Conservation (phyloP, 2,329 filamentous ascomycete species). For the Alternaria panax region DNA sequence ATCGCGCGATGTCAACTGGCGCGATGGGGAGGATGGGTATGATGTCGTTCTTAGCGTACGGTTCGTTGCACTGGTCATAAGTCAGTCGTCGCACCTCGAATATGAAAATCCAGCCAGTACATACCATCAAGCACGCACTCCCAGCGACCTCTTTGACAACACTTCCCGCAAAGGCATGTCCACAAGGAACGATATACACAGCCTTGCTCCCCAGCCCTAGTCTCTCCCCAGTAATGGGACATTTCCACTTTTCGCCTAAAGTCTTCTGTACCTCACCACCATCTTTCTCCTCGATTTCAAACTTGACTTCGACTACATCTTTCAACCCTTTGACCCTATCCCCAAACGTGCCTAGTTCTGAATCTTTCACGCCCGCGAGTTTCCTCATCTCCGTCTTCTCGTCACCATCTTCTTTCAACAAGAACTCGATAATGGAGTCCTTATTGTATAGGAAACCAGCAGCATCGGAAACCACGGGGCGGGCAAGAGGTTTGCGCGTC, state of each 20-base stretch:
- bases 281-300: constrained; percentile 63
- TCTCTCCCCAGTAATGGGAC: constrained; percentile 86
- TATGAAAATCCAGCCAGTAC: constrained; percentile 21
- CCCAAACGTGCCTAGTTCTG: constrained; percentile 57
- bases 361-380: constrained; percentile 55
- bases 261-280: constrained; percentile 50
- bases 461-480: constrained; percentile 83
- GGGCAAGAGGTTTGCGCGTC: constrained; percentile 76
- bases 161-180: constrained; percentile 89
- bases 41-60: constrained; percentile 76
- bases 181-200: constrained; percentile 92
- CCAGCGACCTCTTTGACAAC: constrained; percentile 81
- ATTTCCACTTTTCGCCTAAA: constrained; percentile 71
- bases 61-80: constrained; percentile 70
- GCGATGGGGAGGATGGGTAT: constrained; percentile 81
- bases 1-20: constrained; percentile 71
- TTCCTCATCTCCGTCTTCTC: constrained; percentile 65
- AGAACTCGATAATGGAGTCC: constrained; percentile 78
- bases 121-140: constrained; percentile 66
- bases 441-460: constrained; percentile 92
- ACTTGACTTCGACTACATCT: constrained; percentile 87
- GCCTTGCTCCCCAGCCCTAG: constrained; percentile 80
- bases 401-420: constrained; percentile 64
- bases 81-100: constrained; percentile 17
- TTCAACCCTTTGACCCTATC: constrained; percentile 77